Base-by-base conservation (phyloP, 345 rosid species). In the Raphanus raphanistrum region DNA sequence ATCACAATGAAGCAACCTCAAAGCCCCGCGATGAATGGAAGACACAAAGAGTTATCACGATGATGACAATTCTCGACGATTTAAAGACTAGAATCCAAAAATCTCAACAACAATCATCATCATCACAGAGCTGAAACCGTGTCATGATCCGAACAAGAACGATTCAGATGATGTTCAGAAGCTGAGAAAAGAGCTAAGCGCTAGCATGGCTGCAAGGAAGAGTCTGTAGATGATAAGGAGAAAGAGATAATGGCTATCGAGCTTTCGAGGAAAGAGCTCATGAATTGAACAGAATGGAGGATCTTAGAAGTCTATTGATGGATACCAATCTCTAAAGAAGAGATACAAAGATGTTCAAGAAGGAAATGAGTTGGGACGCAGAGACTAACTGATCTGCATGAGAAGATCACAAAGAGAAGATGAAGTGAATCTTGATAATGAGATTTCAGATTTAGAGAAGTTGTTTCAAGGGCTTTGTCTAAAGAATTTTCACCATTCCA, bases 181-280 rank as follows among this genome's bases (percentile, higher is more conserved):
- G 79, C 33, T 89, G 32, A 88, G 87, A 78, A 89, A 55, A 75
- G 86, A 87, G 76, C 80, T 92, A 7, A 84, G 58, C 43, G 84
- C 87, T 16, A 86, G 90, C 67, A 41, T 88, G 76, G 81, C 83
- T 0, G 90, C 94, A 1, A 76, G 85, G 76, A 93, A 87, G 83
- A 90, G 90, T 88, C 89, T 90, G 0, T 94, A 89, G 63, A 81
- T 89, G 48, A 82, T 93, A 87, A 88, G 52, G 98, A 93, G 82
- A 93, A 87, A 85, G 91, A 85, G 50, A 87, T 90, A 15, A 93
- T 93, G 89, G 90, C 93, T 0, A n/a, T 60, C 0, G 94, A 90
- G 78, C 87, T 93, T 48, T 81, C 93, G 0, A 86, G 76, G 32
- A 90, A 85, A 83, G 93, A 83, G 93, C 86, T 66, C 84, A 84